phyloP scores from a whole-genome alignment of 1,284 basidiomycete species.

The Ustilago cynodontis region DNA sequence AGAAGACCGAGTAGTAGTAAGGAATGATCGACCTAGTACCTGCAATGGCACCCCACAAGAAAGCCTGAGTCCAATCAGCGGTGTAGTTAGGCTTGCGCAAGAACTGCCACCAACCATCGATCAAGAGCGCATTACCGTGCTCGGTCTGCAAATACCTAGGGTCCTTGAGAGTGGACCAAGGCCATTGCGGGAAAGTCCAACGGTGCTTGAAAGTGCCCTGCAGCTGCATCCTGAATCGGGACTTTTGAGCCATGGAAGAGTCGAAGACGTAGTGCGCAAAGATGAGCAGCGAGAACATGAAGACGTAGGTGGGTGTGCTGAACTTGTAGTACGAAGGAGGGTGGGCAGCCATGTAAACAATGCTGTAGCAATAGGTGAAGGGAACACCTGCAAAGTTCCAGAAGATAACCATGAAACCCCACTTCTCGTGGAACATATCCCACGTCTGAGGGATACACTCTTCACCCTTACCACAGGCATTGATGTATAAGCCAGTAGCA shows the following conservation, averaged over 20 bases:
- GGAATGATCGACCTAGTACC: conserved; percentile 88
- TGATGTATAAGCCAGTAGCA: conserved; percentile 95
- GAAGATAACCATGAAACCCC: conserved; percentile 71
- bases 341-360: conserved; percentile 97
- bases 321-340: conserved; percentile 89
- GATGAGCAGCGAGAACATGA: conserved; percentile 68
- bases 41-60: conserved; percentile 90
- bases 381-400: conserved; percentile 88
- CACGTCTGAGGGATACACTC: conserved; percentile 99
- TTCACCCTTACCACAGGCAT: conserved; percentile 79
- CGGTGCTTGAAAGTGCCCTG: conserved; percentile 83
- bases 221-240: conserved; percentile 95
- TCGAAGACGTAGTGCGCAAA: conserved; percentile 76
- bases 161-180: conserved; percentile 85
- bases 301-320: conserved; percentile 80
- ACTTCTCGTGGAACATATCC: conserved; percentile 72
- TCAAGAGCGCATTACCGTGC: conserved; percentile 89
- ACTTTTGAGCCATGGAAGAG: conserved; percentile 95
- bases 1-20: conserved; percentile 78
- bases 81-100: conserved; percentile 72
- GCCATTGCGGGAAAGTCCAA: conserved; percentile 90
- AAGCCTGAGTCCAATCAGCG: conserved; percentile 78
- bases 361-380: conserved; percentile 80
- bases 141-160: conserved; percentile 92
- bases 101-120: conserved; percentile 89